Conservation (phyloP, 352 stramenopile species). For the Phytophthora multivora region DNA sequence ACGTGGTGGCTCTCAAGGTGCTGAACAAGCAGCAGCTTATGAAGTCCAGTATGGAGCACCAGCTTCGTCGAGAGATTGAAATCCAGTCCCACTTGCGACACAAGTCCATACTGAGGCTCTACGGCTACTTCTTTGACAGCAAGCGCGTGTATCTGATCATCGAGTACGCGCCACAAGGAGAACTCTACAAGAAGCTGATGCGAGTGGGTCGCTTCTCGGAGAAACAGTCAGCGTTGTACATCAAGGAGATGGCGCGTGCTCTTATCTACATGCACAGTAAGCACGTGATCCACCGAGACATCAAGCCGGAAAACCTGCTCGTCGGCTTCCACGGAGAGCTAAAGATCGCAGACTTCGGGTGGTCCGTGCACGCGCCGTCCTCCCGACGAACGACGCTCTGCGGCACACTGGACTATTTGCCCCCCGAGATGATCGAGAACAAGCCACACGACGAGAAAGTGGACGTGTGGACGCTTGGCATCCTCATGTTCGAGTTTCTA, state of each 20-base stretch:
- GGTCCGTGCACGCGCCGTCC: slow-evolving; percentile 98
- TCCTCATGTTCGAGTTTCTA: slow-evolving; percentile 99
- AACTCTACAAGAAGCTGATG: slow-evolving; percentile 99
- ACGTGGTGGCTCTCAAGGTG: slow-evolving; percentile 99
- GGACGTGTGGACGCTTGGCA: slow-evolving; percentile 98
- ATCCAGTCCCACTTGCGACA: slow-evolving; percentile 99
- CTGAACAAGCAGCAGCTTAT: slow-evolving; percentile 98
- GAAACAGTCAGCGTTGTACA: slow-evolving; percentile 92
- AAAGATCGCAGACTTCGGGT: slow-evolving; percentile 99
- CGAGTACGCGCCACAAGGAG: slow-evolving; percentile 97
- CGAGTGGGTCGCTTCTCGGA: slow-evolving; percentile 93
- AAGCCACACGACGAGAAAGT: slow-evolving; percentile 96
- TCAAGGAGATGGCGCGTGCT: slow-evolving; percentile 94
- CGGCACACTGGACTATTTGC: slow-evolving; percentile 99
- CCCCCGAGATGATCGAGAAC: slow-evolving; percentile 99
- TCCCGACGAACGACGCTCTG: slow-evolving; percentile 98
- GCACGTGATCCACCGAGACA: slow-evolving; percentile 99
- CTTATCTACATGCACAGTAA: slow-evolving; percentile 99
- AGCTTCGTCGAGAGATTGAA: slow-evolving; percentile 99
- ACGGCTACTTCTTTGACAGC: slow-evolving; percentile 99
- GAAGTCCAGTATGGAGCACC: slow-evolving; percentile 97
- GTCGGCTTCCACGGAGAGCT: slow-evolving; percentile 95
- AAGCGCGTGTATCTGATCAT: slow-evolving; percentile 99
- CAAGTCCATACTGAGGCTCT: slow-evolving; percentile 97
- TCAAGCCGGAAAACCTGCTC: slow-evolving; percentile 99